Evolutionary conservation across 192 early-diverging fungal species (phyloP), one percentile per base, ranked within the genome.

Genomic region (Entophlyctis luteolus): DNA sequence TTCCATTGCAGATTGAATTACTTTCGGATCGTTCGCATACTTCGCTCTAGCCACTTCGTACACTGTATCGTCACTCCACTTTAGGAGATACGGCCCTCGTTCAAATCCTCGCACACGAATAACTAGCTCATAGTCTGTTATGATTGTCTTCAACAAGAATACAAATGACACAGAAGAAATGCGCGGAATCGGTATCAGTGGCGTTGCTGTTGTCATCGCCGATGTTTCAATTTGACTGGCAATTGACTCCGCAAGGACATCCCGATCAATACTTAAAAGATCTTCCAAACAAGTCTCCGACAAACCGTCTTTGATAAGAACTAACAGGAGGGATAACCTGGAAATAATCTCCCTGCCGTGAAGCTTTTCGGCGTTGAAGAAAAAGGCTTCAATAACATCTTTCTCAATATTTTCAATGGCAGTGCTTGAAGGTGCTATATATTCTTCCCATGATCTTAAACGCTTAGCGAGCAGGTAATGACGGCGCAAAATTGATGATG

Each of bases 231-330:
- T 55, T 38, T 67, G 65, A 0, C 34, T 48, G 10, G 42, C 39
- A 10, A 54, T 45, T 8, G 71, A 72, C 20, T 72, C 71, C 2
- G 56, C 8, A 10, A 72, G 20, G 20, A 72, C 35, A 2, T 66
- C 37, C 8, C 18, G n/a, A 45, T 67, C 71, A 12, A 67, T 16
- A 56, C 71, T 68, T 16, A 72, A 22, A 28, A 72, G 35, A 36
- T 72, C 71, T 65, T 72, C 71, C 33, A 72, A 8, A 12, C 38
- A 55, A 22, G 31, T 56, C 35, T 72, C 71, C 0, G 71, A 66
- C 22, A 66, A 35, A 4, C 71, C 71, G 29, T 72, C 71, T 27
- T 55, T 27, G 4, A 67, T 37, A 2, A 65, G 22, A 16, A 27
- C 22, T 2, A 60, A 12, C 16, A 65, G 20, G 18, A 53, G 37